These are phyloP conservation scores for Scedosporium dehoogii DNA, from an alignment of 2,329 filamentous ascomycete genomes.

Conservation along the genomic window DNA sequence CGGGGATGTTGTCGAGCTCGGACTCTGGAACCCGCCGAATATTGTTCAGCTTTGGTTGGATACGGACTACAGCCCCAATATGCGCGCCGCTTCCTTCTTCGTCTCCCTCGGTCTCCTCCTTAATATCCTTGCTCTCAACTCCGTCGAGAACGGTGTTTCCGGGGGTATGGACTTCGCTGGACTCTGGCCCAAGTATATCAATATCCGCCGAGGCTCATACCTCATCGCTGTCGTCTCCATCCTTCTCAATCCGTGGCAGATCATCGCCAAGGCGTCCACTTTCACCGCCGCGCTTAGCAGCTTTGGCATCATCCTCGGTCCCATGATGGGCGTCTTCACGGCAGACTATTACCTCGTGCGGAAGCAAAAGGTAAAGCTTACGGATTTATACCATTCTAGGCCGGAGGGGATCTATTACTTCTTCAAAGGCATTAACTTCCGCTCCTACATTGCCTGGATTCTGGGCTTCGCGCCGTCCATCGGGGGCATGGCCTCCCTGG, in stretches of 20 bases:
- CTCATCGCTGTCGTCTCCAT: conserved; percentile 34
- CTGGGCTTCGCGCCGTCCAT: conserved; percentile 4
- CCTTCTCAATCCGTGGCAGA: conserved; percentile 38
- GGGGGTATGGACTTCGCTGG: conserved; percentile 46
- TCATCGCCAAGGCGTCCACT: conserved; percentile 28
- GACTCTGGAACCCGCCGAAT: conserved; percentile 26
- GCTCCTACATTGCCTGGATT: conserved; percentile 2
- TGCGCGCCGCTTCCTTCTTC: not conserved
- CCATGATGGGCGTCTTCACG: not conserved
- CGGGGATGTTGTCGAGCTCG: conserved; percentile 17
- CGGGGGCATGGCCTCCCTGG: not conserved
- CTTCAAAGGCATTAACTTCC: conserved; percentile 1
- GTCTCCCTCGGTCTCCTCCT: not conserved
- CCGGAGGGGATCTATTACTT: conserved; percentile 5
- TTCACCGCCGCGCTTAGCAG: conserved; percentile 35
- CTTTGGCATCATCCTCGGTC: conserved; percentile 16
- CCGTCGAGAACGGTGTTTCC: conserved; percentile 35
- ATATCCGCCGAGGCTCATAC: conserved; percentile 43
- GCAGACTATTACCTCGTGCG: not conserved
- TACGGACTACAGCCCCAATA: not conserved
- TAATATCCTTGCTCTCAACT: not conserved
- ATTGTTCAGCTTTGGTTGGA: not conserved
- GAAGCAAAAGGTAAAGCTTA: not conserved
- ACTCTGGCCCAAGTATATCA: conserved; percentile 41
- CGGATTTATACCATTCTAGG: not conserved